phyloP scores from a whole-genome alignment of 2,329 filamentous ascomycete species.

The Fusarium sarcochroum region DNA sequence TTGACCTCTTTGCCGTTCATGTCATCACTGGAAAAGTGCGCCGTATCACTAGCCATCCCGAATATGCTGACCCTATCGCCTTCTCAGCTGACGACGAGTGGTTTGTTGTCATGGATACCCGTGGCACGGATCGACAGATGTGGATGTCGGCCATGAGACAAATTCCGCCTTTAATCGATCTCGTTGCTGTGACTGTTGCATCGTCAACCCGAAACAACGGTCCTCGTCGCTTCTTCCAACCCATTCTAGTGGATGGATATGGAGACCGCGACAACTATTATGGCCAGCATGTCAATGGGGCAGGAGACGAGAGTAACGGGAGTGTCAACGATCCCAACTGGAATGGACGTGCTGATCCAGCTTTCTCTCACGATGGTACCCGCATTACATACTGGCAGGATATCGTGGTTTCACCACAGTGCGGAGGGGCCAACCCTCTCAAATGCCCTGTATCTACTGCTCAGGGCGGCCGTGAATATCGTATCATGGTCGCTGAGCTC shows the following conservation, averaged over 20 bases:
- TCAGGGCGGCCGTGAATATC: slow-evolving; percentile 55
- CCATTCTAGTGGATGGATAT: slow-evolving; percentile 58
- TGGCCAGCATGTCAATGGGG: slow-evolving; percentile 60
- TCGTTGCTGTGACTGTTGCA: slow-evolving; percentile 51
- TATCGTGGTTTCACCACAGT: slow-evolving; percentile 51
- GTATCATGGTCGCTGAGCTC: slow-evolving; percentile 59
- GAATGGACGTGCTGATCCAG: slow-evolving; percentile 63
- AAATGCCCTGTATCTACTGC: slow-evolving; percentile 58
- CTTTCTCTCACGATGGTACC: slow-evolving; percentile 58
- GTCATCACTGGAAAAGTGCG: slow-evolving; percentile 57
- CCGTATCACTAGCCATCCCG: slow-evolving; percentile 60
- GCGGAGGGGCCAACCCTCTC: slow-evolving; percentile 60
- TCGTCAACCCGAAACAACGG: slow-evolving; percentile 63
- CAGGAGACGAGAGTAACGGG: slow-evolving; percentile 51
- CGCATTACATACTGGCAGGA: slow-evolving; percentile 60
- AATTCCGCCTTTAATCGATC: slow-evolving; percentile 59
- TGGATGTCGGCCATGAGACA: slow-evolving; percentile 57
- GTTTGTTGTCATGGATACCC: slow-evolving; percentile 60
- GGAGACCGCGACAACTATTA: slow-evolving; percentile 62
- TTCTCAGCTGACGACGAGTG: slow-evolving; percentile 61
- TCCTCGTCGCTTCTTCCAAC: slow-evolving; percentile 61
- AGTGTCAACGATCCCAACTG: slow-evolving; percentile 62
- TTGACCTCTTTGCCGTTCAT: slow-evolving; percentile 60
- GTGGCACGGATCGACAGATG: slow-evolving; percentile 58
- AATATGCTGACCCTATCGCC: slow-evolving; percentile 60